Evolutionary conservation across 225 moss, liverwort and hornwort species (phyloP), one percentile per base, ranked within the genome.

Genomic region (Pleurozium schreberi): DNA sequence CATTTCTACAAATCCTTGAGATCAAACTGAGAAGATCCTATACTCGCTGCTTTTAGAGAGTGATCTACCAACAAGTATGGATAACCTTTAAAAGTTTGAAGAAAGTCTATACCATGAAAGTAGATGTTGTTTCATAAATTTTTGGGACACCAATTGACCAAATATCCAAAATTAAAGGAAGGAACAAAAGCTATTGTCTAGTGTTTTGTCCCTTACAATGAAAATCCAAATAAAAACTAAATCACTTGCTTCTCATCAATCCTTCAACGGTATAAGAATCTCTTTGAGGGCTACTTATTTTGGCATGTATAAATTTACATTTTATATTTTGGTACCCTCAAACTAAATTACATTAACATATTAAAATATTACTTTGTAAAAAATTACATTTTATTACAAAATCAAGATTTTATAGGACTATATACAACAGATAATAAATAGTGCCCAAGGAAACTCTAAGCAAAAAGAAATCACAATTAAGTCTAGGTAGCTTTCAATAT

Each of bases 101-200:
- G 27, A 79, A 26, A 55, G 3, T 75, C 12, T 50, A 21, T n/a
- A n/a, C 11, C 5, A 27, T n/a, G 5, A n/a, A 18, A 27, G 3
- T 27, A n/a, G 5, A 33, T 5, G 8, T 20, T 47, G 2, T 47
- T 47, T 31, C 2, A 5, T 49, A 20, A 50, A 50, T 50, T 50
- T 34, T n/a, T 34, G 21, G 5, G 13, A 7, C 5, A 22, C 34
- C 7, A 8, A 38, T 0, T 27, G 0, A 17, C 3, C 8, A n/a
- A n/a, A n/a, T n/a, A n/a, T n/a, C n/a, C n/a, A n/a, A 55, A n/a
- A n/a, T n/a, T 3, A 55, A 78, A 26, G 0, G 17, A 26, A 17
- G 7, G n/a, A 78, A 53, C 4, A 55, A 16, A 47, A 38, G 3
- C 4, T 8, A 38, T 53, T 53, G 53, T 13, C 4, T n/a, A 16